Evolutionary conservation across 257 asterid species (phyloP), one percentile per base, ranked within the genome.

Genomic region (Lavandula angustifolia): DNA sequence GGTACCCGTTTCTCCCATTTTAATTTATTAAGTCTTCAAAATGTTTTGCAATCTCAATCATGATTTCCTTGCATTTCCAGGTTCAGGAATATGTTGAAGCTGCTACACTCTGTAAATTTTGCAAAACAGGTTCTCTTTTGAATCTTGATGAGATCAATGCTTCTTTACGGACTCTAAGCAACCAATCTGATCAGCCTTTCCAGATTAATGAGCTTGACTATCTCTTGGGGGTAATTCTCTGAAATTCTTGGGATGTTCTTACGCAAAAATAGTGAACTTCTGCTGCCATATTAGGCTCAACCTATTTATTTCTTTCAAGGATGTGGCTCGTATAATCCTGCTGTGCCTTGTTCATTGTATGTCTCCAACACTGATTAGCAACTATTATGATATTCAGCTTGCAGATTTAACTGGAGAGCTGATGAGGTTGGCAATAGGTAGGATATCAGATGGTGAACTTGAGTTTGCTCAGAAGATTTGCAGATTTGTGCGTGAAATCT

Each of bases 31-130:
- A 37, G 10, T 44, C 55, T 37, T 51, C 31, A 65, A 60, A 16
- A 42, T 8, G 38, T 50, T 59, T 47, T 11, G 44, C 37, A 43
- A 34, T 68, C 71, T 59, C 12, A 77, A 41, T 51, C 44, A 0
- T 59, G 62, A 33, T 59, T 62, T 73, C 29, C 71, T 73, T 53
- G 29, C 71, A 60, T 67, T 60, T 62, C 11, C 65, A 89, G 99
- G 85, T 92, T 49, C 99, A 92, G 71, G 99, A 92, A 72, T 92
- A 89, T 73, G 81, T 89, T 76, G 99, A 92, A 87, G 99, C 99
- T 73, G 96, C 90, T 55, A 92, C 97, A 18, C 70, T 92, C 2
- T 89, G 76, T 72, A 75, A 83, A 69, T 92, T 92, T 75, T 89
- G 99, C 88, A 92, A 80, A 76, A 80, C 80, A 9, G 96, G 99